Conservation (phyloP, 2,329 filamentous ascomycete species). For the Diaporthe sp. region DNA sequence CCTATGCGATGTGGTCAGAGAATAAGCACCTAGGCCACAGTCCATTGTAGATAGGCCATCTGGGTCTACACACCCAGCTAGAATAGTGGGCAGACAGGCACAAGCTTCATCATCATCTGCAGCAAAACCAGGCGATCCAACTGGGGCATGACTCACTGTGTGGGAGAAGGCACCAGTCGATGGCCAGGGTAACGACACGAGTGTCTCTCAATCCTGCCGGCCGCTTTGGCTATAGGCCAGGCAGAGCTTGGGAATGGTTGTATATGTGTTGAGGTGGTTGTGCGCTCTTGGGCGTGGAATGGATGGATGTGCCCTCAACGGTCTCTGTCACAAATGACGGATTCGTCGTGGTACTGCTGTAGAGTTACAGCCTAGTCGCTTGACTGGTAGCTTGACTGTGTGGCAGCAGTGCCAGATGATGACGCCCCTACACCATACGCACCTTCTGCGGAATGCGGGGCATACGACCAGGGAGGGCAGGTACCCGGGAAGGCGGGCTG, state of each 20-base stretch:
- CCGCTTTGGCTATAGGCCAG: background rate
- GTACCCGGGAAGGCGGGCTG: background rate
- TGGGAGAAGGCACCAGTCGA: constrained; percentile 1
- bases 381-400: background rate
- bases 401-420: constrained; percentile 1
- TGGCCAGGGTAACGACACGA: constrained; percentile 2
- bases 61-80: background rate
- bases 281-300: background rate
- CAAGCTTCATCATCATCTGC: background rate
- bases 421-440: background rate
- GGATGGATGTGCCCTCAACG: background rate
- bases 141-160: constrained; percentile 30
- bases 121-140: background rate
- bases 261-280: constrained; percentile 13
- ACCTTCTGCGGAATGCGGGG: background rate
- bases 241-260: background rate
- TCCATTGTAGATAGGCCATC: background rate
- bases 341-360: constrained; percentile 3
- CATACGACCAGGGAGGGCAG: background rate
- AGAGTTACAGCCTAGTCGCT: background rate
- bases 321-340: constrained; percentile 22
- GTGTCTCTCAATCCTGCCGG: background rate
- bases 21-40: background rate
- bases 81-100: background rate
- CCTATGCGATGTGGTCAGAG: constrained; percentile 1